A percentile compares a stretch with the other conserved stretches of the same genome.
Conservation (phyloP, 352 stramenopile genomes). For the Phytopythium boreale region DNA sequence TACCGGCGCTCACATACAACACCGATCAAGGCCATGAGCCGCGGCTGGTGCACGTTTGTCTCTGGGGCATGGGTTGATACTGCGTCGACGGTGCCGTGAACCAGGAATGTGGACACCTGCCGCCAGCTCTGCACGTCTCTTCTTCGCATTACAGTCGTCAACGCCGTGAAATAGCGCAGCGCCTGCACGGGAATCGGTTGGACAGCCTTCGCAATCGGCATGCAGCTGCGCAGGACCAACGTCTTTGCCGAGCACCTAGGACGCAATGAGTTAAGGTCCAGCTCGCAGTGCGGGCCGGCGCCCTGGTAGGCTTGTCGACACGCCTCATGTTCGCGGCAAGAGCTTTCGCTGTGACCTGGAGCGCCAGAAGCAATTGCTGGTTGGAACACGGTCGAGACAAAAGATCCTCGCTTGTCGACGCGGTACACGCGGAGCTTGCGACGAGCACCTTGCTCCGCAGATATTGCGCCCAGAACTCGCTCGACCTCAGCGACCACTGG, state of each 20-base stretch:
- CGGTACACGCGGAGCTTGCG: constrained; percentile 4
- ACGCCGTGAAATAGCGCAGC: background rate
- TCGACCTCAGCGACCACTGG: background rate
- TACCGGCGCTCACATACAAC: constrained; percentile 30
- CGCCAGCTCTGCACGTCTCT: background rate
- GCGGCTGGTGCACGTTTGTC: constrained; percentile 26
- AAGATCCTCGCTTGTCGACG: background rate
- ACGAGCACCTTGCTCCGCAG: background rate
- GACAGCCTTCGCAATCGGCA: background rate
- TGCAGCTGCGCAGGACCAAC: background rate
- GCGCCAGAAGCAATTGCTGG: background rate
- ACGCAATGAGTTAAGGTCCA: background rate
- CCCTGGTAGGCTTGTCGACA: background rate
- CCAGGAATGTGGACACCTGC: background rate
- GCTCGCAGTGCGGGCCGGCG: background rate
- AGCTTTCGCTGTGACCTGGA: too few species aligned
- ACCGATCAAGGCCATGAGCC: constrained; percentile 30
- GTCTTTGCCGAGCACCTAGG: background rate
- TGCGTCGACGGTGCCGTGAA: background rate
- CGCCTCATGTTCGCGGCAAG: background rate
- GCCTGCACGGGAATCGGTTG: background rate
- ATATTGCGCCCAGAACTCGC: background rate
- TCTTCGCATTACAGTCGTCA: background rate
- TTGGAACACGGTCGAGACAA: background rate
- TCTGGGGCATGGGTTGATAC: background rate